These are phyloP conservation scores for Geopyxis carbonaria DNA, from an alignment of 495 filamentous ascomycete genomes.

Conservation along the genomic window DNA sequence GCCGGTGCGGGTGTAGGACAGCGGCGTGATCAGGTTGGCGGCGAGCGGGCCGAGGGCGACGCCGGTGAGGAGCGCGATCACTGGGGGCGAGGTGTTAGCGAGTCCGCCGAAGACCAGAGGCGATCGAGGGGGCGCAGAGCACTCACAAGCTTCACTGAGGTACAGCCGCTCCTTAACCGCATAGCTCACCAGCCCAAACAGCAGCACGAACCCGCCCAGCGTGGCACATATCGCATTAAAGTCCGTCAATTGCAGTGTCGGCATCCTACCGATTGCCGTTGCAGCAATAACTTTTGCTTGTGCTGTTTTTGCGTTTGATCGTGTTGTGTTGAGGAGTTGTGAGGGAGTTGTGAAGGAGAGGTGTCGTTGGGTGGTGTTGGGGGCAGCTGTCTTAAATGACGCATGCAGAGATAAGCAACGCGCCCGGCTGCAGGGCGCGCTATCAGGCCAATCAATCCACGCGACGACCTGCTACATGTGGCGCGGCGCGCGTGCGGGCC, in stretches of 20 bases:
- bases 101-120: not conserved
- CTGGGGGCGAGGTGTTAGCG: not conserved
- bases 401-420: too few relatives aligned
- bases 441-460: too few relatives aligned
- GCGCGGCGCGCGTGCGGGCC: too few relatives aligned
- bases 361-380: too few relatives aligned
- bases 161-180: slow-evolving; percentile 81
- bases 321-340: too few relatives aligned
- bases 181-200: slow-evolving; percentile 80
- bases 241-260: slow-evolving; percentile 1
- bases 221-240: slow-evolving; percentile 44
- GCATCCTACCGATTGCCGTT: too few relatives aligned
- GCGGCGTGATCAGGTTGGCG: slow-evolving; percentile 56
- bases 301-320: too few relatives aligned
- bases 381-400: too few relatives aligned
- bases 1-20: slow-evolving; percentile 58
- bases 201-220: slow-evolving; percentile 69
- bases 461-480: too few relatives aligned
- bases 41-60: slow-evolving; percentile 62
- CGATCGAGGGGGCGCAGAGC: not conserved
- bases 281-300: too few relatives aligned
- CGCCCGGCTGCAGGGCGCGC: too few relatives aligned
- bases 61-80: slow-evolving; percentile 28
- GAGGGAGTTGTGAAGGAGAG: too few relatives aligned
- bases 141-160: slow-evolving; percentile 73